Percentiles rank a stretch among this genome's conserved stretches.
These are phyloP conservation scores for Pseudisothecium myosuroides DNA, from an alignment of 225 moss, liverwort and hornwort species.

Conservation along the genomic window DNA sequence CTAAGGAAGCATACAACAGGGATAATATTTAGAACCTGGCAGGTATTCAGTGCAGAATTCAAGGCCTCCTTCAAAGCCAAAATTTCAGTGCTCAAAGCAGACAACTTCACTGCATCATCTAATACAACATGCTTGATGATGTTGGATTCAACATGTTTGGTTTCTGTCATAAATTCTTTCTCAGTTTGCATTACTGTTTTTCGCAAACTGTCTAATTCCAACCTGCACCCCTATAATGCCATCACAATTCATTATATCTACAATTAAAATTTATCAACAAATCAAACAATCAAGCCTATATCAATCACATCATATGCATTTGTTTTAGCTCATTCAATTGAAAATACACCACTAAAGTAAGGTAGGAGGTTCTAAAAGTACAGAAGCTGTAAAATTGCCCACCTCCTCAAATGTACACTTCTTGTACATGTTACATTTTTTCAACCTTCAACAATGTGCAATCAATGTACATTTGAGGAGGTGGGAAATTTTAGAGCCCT, in stretches of 20 bases:
- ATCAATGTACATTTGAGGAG: too few relatives aligned
- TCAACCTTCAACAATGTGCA: too few relatives aligned
- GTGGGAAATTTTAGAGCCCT: too few relatives aligned
- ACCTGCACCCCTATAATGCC: constrained; percentile 24
- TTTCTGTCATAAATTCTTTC: constrained; percentile 10
- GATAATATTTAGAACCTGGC: constrained; percentile 28
- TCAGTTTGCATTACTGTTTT: background rate
- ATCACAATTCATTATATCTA: background rate
- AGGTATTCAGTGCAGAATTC: constrained; percentile 23
- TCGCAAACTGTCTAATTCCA: constrained; percentile 4
- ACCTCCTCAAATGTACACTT: too few relatives aligned
- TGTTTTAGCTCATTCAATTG: background rate
- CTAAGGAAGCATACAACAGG: background rate
- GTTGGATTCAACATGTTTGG: constrained; percentile 15
- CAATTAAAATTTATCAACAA: background rate
- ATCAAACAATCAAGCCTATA: background rate
- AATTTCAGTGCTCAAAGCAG: constrained; percentile 4
- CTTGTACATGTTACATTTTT: too few relatives aligned
- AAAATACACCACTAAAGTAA: too few relatives aligned
- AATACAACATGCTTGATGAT: background rate
- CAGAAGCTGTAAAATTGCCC: too few relatives aligned
- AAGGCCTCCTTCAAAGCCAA: constrained; percentile 44
- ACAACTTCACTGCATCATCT: constrained; percentile 3
- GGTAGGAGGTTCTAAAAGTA: too few relatives aligned
- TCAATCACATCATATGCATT: background rate